These are phyloP conservation scores for Mycena epipterygia DNA, from an alignment of 768 basidiomycete genomes.

Conservation along the genomic window DNA sequence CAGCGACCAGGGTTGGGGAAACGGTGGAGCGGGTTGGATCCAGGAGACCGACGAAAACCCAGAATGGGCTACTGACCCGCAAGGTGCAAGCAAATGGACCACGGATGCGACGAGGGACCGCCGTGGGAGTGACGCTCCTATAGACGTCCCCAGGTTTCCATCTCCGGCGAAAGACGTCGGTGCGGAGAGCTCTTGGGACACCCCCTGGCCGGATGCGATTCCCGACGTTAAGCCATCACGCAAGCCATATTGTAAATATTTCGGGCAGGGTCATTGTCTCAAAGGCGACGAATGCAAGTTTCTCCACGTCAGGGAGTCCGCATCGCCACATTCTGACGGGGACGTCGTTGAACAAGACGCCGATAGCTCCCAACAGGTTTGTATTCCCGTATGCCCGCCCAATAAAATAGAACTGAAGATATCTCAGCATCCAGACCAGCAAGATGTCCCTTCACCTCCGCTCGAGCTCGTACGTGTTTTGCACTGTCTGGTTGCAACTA, in stretches of 20 bases:
- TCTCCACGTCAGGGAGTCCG: neutral
- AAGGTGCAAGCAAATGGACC: constrained; percentile 4
- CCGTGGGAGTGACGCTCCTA: neutral
- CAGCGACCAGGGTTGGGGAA: neutral
- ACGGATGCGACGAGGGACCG: neutral
- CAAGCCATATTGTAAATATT: constrained; percentile 17
- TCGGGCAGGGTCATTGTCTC: constrained; percentile 26
- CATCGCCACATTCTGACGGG: neutral
- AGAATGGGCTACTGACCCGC: neutral
- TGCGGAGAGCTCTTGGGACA: constrained; percentile 13
- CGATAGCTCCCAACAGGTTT: neutral
- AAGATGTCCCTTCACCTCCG: neutral
- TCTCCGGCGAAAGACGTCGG: neutral
- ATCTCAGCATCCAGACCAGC: neutral
- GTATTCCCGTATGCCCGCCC: neutral
- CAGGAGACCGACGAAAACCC: constrained; percentile 9
- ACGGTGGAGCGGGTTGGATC: constrained; percentile 4
- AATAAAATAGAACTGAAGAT: neutral
- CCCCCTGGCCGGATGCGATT: constrained; percentile 18
- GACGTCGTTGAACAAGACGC: neutral
- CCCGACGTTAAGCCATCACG: neutral
- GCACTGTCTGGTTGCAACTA: neutral
- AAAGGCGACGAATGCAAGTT: constrained; percentile 13
- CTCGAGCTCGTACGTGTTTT: constrained; percentile 9
- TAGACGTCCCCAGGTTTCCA: neutral